Percentiles rank a stretch among this genome's conserved stretches.
Conservation (phyloP, 106 monocot genomes). For the Dioscorea dumetorum region DNA sequence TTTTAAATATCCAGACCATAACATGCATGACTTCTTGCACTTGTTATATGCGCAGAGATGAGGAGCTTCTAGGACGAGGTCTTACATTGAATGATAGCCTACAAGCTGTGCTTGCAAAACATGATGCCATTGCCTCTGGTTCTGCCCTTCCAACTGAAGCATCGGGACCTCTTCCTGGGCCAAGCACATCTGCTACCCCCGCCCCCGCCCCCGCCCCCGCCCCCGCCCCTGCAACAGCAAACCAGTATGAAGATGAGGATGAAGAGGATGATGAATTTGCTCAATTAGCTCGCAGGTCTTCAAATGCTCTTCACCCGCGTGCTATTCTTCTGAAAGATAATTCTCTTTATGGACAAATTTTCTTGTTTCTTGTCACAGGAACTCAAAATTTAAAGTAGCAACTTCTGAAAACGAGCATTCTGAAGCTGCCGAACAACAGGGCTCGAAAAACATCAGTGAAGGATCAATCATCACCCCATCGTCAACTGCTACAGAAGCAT, state of each 20-base stretch:
- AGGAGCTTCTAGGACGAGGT: slow-evolving; percentile 61
- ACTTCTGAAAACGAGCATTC: slow-evolving; percentile 6
- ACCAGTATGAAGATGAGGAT: slow-evolving; percentile 16
- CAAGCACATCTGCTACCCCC: slow-evolving; percentile 1
- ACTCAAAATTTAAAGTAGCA: slow-evolving; percentile 25
- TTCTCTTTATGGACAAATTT: neutral
- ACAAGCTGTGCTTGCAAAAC: slow-evolving; percentile 61
- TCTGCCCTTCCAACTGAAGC: slow-evolving; percentile 38
- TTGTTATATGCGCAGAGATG: slow-evolving; percentile 45
- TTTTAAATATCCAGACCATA: neutral
- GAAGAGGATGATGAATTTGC: slow-evolving; percentile 70
- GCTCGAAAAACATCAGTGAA: slow-evolving; percentile 18
- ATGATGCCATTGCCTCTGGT: slow-evolving; percentile 61
- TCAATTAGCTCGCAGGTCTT: slow-evolving; percentile 66
- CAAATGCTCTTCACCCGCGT: no score
- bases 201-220: neutral
- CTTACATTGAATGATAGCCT: slow-evolving; percentile 75
- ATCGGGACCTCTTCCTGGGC: slow-evolving; percentile 9
- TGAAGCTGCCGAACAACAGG: slow-evolving; percentile 7
- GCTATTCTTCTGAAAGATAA: no score
- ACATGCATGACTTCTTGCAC: no score
- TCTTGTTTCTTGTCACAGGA: slow-evolving; percentile 36
- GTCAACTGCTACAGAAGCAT: slow-evolving; percentile 22
- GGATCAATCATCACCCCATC: neutral
- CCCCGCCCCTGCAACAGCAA: slow-evolving; percentile 4